Evolutionary conservation across 768 basidiomycete genomes (phyloP), one percentile per base, ranked within the genome.

Genomic region (Antrodiella citrinella): DNA sequence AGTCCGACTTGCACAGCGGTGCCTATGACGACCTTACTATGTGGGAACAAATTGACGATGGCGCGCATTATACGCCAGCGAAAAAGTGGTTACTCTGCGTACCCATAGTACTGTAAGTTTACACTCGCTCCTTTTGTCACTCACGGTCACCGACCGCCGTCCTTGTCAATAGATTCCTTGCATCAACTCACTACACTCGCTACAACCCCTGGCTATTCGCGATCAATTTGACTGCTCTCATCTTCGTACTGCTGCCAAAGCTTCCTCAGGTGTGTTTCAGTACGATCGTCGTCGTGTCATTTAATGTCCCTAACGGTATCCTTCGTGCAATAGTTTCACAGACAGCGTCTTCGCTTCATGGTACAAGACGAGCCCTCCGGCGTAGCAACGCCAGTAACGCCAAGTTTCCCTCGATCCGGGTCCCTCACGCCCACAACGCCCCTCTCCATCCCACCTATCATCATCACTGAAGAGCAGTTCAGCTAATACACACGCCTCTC

Each of bases 1-100:
- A 92, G 60, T 84, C 81, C 50, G 83, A 88, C 53, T 71, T 86
- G 41, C 87, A 91, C 58, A 86, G 84, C 10, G 96, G 96, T 20
- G 96, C 92, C 11, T 99, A 95, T 68, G 96, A 98, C 65, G 91
- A 97, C 59, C 77, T 98, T 44, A 98, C 96, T 0, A 72, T 99
- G 24, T 99, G 96, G 96, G 96, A 99, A 64, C 96, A 99, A 74
- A 99, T 99, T 45, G 96, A 99, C 67, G 87, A 90, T 45, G 96
- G 96, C 35, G 96, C 94, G 0, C 96, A 98, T 62, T 96, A 98
- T 68, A 99, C 96, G 4, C 96, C 96, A 0, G 85, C 96, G 4
- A 96, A 91, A 73, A 99, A 99, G 65, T 98, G 93, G 91, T 73
- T 99, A 23, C 77, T 96, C 52, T 81, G 80, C 48, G 83, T 93